Evolutionary conservation across 768 basidiomycete genomes (phyloP).

Genomic region (Tylopilus felleus): DNA sequence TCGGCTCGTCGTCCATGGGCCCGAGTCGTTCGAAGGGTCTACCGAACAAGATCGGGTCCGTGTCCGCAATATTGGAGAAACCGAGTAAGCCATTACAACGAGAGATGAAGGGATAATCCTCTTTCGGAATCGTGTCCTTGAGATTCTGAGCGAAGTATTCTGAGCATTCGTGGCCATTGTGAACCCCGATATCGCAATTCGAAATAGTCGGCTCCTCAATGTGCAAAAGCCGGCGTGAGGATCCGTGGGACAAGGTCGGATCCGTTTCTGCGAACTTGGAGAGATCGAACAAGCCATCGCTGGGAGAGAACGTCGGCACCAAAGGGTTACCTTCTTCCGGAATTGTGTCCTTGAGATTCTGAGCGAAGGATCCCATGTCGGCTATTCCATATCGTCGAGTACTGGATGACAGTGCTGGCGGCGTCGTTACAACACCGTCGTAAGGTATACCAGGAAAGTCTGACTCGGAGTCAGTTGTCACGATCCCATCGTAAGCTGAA

Average conservation of each 20-base stretch:
- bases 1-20: neutral
- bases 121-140: neutral
- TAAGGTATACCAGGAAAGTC: neutral
- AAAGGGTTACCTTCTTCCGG: neutral
- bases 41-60: neutral
- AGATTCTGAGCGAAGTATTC: neutral
- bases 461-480: neutral
- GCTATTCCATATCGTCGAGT: constrained; percentile 13
- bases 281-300: neutral
- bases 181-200: neutral
- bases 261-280: neutral
- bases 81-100: neutral
- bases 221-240: neutral
- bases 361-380: constrained; percentile 1
- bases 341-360: neutral
- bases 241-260: neutral
- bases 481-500: neutral
- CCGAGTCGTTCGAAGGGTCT: neutral
- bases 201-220: neutral
- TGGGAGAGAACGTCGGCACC: neutral
- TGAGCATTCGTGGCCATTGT: neutral
- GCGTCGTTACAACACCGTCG: neutral
- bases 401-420: neutral
- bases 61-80: neutral
- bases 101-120: neutral